Evolutionary conservation across 805 yeast genomes (phyloP).

Genomic region (Hanseniaspora hatyaiensis): DNA sequence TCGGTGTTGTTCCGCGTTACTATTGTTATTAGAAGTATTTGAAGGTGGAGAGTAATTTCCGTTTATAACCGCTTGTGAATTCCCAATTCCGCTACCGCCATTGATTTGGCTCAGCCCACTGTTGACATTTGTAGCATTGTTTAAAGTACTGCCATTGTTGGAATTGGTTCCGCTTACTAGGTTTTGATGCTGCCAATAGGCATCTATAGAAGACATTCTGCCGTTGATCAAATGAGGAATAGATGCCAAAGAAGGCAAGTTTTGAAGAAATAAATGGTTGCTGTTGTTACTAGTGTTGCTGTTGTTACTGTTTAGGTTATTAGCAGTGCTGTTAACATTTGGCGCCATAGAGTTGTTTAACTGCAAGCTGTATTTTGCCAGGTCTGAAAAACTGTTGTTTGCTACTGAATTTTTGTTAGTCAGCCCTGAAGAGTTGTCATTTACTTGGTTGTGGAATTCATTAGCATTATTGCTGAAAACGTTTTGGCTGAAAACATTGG

Average conservation of each 20-base stretch:
- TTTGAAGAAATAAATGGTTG: neutral
- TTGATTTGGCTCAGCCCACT: too few species aligned
- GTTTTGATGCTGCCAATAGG: too few species aligned
- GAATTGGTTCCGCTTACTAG: too few species aligned
- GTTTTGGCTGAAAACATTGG: neutral
- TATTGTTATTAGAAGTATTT: neutral
- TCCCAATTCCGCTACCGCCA: too few species aligned
- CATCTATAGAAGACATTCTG: neutral
- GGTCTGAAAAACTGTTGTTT: neutral
- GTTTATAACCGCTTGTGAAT: neutral
- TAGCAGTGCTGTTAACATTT: neutral
- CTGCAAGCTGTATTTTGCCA: neutral
- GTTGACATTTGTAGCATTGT: too few species aligned
- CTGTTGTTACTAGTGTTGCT: neutral
- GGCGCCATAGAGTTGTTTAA: neutral
- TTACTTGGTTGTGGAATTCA: neutral
- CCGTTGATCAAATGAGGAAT: slow-evolving; percentile 5
- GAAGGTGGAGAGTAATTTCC: neutral
- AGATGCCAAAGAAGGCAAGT: too few species aligned
- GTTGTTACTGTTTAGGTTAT: neutral
- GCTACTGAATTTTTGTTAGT: neutral
- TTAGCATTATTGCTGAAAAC: neutral
- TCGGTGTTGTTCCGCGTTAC: neutral
- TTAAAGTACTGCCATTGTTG: too few species aligned
- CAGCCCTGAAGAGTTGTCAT: neutral